Evolutionary conservation across 2,329 filamentous ascomycete species (phyloP), one percentile per base, ranked within the genome.

Genomic region (Penicillium concentricum): DNA sequence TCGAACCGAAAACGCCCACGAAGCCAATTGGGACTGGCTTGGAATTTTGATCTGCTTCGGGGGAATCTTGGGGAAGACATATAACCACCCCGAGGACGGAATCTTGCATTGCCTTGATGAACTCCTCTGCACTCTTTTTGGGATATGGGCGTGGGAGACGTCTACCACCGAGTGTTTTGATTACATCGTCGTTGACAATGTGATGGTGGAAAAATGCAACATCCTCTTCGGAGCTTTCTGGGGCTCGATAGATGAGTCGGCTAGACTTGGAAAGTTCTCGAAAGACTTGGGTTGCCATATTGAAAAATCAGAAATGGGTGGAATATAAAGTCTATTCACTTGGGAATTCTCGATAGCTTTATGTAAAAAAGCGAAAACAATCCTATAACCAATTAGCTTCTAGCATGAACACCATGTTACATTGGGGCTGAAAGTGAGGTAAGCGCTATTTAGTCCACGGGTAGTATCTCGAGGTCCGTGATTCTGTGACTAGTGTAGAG

Each of bases 241-340:
- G 28, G 22, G 61, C 57, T 45, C 59, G 51, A 43, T 60, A 63
- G 44, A 56, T 15, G 10, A 63, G 59, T 16, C 51, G 56, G 2
- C 35, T 28, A 16, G 61, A 57, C 22, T 20, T 52, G 30, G 52
- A 61, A 12, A 49, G 37, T 4, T 34, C 32, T 32, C 7, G 8
- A 15, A 7, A 2, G 12, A 13, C 18, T 44, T 56, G 32, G 16
- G 6, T 39, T 45, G 30, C 26, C 53, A 56, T 56, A 4, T 26
- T 54, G 16, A 16, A 9, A 8, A 10, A 44, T 20, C 7, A 5
- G 20, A 9, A 15, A 24, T 22, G 20, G 4, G 15, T 12, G 2
- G 26, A 22, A 35, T n/a, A 12, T 2, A 7, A n/a, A 30, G 24
- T 4, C 24, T 26, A 26, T 26, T 26, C 24, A n/a, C 7, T 20